Base-by-base conservation (phyloP, 2,329 filamentous ascomycete genomes). In the Fusarium sp. region DNA sequence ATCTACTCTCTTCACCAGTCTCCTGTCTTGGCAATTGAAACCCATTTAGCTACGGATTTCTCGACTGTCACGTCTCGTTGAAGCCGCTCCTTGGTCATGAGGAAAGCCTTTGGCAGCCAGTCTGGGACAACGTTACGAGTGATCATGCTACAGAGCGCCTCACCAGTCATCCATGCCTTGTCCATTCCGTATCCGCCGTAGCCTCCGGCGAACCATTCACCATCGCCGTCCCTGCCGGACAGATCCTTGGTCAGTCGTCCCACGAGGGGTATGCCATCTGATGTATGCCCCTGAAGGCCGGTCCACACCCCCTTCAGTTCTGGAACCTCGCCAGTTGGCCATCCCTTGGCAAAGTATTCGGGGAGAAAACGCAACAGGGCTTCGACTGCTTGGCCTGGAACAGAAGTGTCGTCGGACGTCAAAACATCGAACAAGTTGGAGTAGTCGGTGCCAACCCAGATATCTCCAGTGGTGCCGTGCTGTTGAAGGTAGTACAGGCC, bases 361-460 rank as follows among this genome's bases (percentile, higher is more conserved):
- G 84, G 82, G 39, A 88, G 73, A 6, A 86, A 73, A 1, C 83
- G 83, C 5, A 78, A 75, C 0, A 84, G 81, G 70, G 80, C 81
- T 52, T 76, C 77, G 16, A 74, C 68, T 41, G 78, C 82, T 56
- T 81, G 64, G 5, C 81, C 73, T 5, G 85, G 84, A 2, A 85
- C 73, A 9, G 77, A 76, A 2, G 80, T 80, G 74, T 90, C 88
- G 13, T 86, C 84, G 2, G 83, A 81, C 3, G 85, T 77, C 0
- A 87, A 85, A 0, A 89, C 62, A 52, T 86, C 83, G 20, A 82
- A 59, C 11, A 77, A 23, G 16, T 66, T 27, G 35, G 81, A 79
- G 63, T 87, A 85, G 0, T 87, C 88, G 1, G 88, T 88, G 1
- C 88, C 88, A 10, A 88, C 79, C 84, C 90, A 87, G 64, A 90